A percentile compares a stretch with the other conserved stretches of the same genome.
Evolutionary conservation across 192 early-diverging fungal species (phyloP).

Genomic region (Cetraspora pellucida): DNA sequence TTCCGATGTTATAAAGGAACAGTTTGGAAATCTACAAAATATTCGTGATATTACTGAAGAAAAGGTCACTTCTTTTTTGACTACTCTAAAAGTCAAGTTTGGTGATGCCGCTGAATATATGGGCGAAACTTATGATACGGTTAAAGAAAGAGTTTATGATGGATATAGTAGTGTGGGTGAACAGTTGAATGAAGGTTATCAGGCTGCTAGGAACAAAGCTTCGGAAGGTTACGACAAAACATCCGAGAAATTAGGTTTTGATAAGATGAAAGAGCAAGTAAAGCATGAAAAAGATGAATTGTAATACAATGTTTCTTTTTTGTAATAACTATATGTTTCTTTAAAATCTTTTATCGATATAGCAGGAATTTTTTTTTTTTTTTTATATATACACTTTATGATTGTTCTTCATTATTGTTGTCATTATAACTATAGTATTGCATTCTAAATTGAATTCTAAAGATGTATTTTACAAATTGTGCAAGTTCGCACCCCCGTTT

Average conservation of each 20-base stretch:
- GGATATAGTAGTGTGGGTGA: no score
- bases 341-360: no score
- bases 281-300: background rate
- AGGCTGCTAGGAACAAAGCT: background rate
- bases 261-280: background rate
- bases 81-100: background rate
- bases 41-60: constrained; percentile 20
- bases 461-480: no score
- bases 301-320: background rate
- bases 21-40: constrained; percentile 2
- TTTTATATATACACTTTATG: background rate
- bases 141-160: background rate
- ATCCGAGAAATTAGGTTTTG: background rate
- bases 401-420: no score
- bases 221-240: background rate
- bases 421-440: no score
- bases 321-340: no score
- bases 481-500: no score
- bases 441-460: no score
- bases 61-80: background rate
- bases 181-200: background rate
- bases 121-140: background rate
- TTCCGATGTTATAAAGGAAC: background rate
- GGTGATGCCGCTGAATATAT: background rate
- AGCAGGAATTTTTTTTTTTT: no score